These are phyloP conservation scores for Sporothrix pseudoabietina DNA, from an alignment of 2,329 filamentous ascomycete species.

Conservation along the genomic window DNA sequence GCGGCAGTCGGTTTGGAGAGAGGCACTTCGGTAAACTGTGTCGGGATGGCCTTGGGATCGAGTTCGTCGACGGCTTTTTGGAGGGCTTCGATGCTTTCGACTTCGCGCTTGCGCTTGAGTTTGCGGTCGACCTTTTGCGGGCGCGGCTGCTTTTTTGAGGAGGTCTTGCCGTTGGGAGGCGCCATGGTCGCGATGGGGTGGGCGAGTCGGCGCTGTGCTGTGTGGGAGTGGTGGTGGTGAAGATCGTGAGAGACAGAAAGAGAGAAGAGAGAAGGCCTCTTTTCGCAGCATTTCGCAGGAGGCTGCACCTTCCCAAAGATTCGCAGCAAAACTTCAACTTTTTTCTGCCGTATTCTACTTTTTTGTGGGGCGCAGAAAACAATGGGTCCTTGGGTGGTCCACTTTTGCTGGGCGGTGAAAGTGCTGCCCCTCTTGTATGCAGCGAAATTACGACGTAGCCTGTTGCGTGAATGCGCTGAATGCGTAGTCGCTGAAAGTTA, in stretches of 20 bases:
- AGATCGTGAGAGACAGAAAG: neutral
- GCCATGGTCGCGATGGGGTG: conserved; percentile 26
- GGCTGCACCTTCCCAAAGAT: neutral
- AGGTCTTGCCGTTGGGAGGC: conserved; percentile 23
- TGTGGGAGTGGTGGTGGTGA: neutral
- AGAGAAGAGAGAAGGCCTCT: neutral
- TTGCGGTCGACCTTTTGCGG: conserved; percentile 34
- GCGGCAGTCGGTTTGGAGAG: conserved; percentile 77
- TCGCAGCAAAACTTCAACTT: conserved; percentile 4
- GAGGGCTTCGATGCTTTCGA: conserved; percentile 38
- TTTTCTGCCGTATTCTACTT: conserved; percentile 30
- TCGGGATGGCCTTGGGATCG: conserved; percentile 60
- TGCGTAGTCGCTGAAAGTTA: neutral
- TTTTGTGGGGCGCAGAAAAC: neutral
- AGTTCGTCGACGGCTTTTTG: conserved; percentile 36
- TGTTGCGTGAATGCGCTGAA: neutral
- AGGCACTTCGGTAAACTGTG: conserved; percentile 80
- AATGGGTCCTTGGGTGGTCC: neutral
- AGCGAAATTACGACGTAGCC: neutral
- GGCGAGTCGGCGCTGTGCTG: neutral
- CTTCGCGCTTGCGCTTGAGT: conserved; percentile 38
- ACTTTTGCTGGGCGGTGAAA: conserved; percentile 24
- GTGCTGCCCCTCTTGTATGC: neutral
- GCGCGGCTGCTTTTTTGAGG: conserved; percentile 23
- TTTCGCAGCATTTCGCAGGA: neutral